Evolutionary conservation across 2,329 filamentous ascomycete species (phyloP).

Genomic region (Sporothrix humicola): DNA sequence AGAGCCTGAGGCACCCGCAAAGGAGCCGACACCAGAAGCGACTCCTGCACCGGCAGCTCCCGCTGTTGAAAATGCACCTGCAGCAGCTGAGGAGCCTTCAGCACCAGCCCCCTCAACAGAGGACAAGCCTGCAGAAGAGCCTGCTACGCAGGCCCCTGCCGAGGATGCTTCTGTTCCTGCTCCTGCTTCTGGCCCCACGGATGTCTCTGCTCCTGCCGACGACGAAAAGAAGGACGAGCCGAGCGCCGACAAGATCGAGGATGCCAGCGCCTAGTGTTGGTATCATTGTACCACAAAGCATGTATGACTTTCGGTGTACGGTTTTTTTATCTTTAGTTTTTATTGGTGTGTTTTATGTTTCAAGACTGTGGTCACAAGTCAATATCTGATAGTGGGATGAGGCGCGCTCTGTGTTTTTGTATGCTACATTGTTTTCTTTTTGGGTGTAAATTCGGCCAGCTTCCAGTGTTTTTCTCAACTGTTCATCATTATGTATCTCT

Average conservation of each 20-base stretch:
- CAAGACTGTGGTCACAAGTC: background rate
- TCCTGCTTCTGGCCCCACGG: background rate
- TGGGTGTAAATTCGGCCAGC: slow-evolving; percentile 1
- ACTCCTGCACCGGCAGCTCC: background rate
- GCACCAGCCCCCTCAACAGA: background rate
- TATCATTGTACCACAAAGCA: too few relatives aligned
- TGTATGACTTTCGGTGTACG: background rate
- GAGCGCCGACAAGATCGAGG: background rate
- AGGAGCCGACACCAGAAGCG: background rate
- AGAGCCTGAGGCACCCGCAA: background rate
- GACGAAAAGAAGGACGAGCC: background rate
- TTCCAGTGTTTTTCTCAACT: background rate
- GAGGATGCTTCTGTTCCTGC: background rate
- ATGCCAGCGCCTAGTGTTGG: background rate
- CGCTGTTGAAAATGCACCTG: background rate
- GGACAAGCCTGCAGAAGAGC: background rate
- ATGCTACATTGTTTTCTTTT: background rate
- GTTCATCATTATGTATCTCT: background rate
- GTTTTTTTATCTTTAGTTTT: background rate
- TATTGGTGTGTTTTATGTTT: background rate
- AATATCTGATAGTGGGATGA: background rate
- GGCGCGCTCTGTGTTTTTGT: background rate
- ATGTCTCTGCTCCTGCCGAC: background rate
- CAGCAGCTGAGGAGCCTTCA: background rate
- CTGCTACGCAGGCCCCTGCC: background rate